These are phyloP conservation scores for Phaeosphaeria sp. DNA, from an alignment of 2,329 filamentous ascomycete genomes.

Conservation along the genomic window DNA sequence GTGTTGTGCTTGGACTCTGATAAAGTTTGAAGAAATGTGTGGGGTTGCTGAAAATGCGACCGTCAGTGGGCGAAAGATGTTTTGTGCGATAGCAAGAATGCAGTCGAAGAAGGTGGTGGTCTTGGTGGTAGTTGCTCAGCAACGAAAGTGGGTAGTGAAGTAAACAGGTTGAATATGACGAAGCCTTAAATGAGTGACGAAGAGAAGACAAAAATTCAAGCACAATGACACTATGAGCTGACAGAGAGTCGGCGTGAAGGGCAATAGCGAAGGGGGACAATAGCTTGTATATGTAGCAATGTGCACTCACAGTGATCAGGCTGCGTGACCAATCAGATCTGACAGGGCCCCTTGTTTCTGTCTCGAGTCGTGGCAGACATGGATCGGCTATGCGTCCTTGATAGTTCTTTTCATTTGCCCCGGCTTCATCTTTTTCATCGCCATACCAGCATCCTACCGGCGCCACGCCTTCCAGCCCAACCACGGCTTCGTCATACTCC, in stretches of 20 bases:
- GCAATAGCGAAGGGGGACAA: slow-evolving; percentile 29
- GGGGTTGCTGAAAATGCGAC: slow-evolving; percentile 26
- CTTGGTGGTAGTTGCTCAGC: slow-evolving; percentile 14
- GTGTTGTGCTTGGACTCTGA: slow-evolving; percentile 21
- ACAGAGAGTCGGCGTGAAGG: slow-evolving; percentile 43
- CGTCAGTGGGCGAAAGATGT: slow-evolving; percentile 32
- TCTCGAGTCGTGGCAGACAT: slow-evolving; percentile 39
- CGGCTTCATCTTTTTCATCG: slow-evolving; percentile 24
- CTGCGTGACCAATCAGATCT: slow-evolving; percentile 37
- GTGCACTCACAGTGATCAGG: slow-evolving; percentile 38
- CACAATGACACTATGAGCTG: slow-evolving; percentile 38
- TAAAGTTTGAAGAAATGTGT: slow-evolving; percentile 21
- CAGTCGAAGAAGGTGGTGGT: slow-evolving; percentile 1
- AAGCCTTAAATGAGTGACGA: slow-evolving; percentile 37
- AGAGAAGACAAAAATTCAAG: slow-evolving; percentile 32
- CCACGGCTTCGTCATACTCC: slow-evolving; percentile 21
- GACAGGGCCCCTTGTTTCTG: slow-evolving; percentile 45
- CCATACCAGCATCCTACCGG: slow-evolving; percentile 28
- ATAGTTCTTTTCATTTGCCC: slow-evolving; percentile 25
- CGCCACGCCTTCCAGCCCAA: slow-evolving; percentile 26
- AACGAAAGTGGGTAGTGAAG: slow-evolving; percentile 14
- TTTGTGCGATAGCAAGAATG: background rate
- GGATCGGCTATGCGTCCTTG: slow-evolving; percentile 37
- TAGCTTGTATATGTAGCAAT: slow-evolving; percentile 37
- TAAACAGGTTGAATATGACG: slow-evolving; percentile 23